Evolutionary conservation across 2,329 filamentous ascomycete species (phyloP), one percentile per base, ranked within the genome.

Genomic region (Trichoderma lentiforme): DNA sequence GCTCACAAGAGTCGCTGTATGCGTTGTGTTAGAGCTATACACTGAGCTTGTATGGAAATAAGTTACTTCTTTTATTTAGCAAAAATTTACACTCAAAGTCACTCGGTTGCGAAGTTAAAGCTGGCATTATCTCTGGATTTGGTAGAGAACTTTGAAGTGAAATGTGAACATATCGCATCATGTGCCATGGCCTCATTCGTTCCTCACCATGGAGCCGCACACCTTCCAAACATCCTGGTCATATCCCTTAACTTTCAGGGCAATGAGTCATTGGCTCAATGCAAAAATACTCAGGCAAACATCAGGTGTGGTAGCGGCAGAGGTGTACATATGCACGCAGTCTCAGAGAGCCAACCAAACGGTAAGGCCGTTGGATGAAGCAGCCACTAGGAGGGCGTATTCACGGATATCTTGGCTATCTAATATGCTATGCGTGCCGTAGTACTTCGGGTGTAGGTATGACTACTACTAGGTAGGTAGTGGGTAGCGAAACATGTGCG

Each of bases 381-480:
- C 32, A 34, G 15, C 32, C 11, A 24, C 34, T 34, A 26, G 14
- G 18, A 34, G 32, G 30, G 15, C 61, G 12, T 18, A 24, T 21
- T 47, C 47, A 47, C 56, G 64, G 21, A 70, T 68, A 58, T 43
- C 43, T 39, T 72, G 24, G 34, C 56, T 68, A 71, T 67, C 39
- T 71, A 39, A 39, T 63, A 43, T 43, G 32, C 7, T 12, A 62
- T 68, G 36, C n/a, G n/a, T 24, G 56, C 53, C 3, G 8, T 63
- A 53, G 18, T 26, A 11, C 12, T 32, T 28, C 43, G 26, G 26
- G 30, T 8, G 18, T 47, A 18, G 9, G n/a, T 7, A 43, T n/a
- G 14, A 21, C 24, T 15, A 21, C 21, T 21, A 21, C 21, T 21
- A 21, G 21, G 21, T 21, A 21, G 21, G 21, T 21, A 53, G 26